phyloP scores from a whole-genome alignment of 768 basidiomycete genomes.

The Phlebiopsis gigantea region DNA sequence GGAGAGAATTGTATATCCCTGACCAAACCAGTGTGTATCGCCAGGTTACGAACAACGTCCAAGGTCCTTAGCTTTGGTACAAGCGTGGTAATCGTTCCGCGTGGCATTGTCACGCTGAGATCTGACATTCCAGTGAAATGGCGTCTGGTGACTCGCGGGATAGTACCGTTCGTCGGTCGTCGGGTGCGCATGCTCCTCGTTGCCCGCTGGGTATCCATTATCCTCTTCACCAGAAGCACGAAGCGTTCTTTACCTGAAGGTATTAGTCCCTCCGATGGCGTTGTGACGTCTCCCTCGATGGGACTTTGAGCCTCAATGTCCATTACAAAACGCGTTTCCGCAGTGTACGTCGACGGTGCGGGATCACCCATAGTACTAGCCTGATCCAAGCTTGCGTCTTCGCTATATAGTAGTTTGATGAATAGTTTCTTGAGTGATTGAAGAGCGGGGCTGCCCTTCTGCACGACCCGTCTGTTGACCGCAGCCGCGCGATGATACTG shows the following conservation, averaged over 20 bases:
- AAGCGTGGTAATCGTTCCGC: neutral
- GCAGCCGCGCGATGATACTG: neutral
- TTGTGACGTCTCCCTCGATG: neutral
- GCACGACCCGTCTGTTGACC: neutral
- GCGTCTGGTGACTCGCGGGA: neutral
- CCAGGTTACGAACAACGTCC: neutral
- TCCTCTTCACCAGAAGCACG: neutral
- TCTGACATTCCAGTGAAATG: neutral
- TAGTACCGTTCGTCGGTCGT: slow-evolving; percentile 34
- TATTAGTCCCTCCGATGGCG: neutral
- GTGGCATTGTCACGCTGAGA: neutral
- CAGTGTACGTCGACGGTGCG: neutral
- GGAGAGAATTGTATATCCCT: slow-evolving; percentile 6
- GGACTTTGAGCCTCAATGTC: slow-evolving; percentile 1
- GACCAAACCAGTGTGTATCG: neutral
- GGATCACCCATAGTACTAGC: neutral
- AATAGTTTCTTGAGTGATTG: slow-evolving; percentile 4
- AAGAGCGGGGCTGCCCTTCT: neutral
- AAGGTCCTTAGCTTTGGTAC: neutral
- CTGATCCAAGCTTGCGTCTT: neutral
- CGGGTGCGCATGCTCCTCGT: slow-evolving; percentile 41
- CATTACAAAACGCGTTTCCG: neutral
- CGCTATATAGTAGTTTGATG: neutral
- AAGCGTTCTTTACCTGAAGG: neutral
- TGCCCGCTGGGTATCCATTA: slow-evolving; percentile 29